phyloP scores from a whole-genome alignment of 163 green algal genomes.

The Dunaliella salina region DNA sequence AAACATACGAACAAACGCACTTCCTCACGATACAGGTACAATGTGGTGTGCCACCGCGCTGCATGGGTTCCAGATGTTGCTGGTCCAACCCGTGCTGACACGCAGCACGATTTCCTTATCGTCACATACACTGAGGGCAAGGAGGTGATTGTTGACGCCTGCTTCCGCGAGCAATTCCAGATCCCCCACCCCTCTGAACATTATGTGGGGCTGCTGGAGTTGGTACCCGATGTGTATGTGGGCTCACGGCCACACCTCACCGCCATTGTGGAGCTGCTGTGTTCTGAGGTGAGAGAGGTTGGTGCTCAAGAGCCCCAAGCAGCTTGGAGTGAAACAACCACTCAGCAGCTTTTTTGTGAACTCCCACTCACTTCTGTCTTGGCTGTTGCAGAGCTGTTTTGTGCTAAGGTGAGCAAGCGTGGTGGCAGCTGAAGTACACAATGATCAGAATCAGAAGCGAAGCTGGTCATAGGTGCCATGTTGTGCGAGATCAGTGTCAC shows the following conservation, averaged over 20 bases:
- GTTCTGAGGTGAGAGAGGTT: constrained; percentile 35
- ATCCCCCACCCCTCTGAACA: constrained; percentile 38
- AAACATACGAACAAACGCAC: too few species aligned
- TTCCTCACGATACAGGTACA: too few species aligned
- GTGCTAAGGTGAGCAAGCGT: too few species aligned
- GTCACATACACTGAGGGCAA: background rate
- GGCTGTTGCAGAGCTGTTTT: too few species aligned
- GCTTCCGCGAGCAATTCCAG: constrained; percentile 45
- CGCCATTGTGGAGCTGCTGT: constrained; percentile 48
- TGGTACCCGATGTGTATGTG: constrained; percentile 43
- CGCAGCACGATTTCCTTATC: constrained; percentile 42
- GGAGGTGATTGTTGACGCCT: constrained; percentile 26
- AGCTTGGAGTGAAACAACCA: too few species aligned
- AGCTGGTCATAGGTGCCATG: too few species aligned
- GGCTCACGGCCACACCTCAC: constrained; percentile 30
- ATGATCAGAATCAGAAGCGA: too few species aligned
- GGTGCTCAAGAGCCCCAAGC: too few species aligned
- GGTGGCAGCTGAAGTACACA: too few species aligned
- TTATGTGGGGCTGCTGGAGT: constrained; percentile 33
- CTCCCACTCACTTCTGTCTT: too few species aligned
- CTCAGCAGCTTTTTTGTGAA: too few species aligned
- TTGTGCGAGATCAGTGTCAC: too few species aligned
- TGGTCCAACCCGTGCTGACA: background rate
- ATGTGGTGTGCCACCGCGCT: background rate
- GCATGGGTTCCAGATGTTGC: background rate